Evolutionary conservation across 768 basidiomycete species (phyloP), one percentile per base, ranked within the genome.

Genomic region (Leccinum subgranulosum): DNA sequence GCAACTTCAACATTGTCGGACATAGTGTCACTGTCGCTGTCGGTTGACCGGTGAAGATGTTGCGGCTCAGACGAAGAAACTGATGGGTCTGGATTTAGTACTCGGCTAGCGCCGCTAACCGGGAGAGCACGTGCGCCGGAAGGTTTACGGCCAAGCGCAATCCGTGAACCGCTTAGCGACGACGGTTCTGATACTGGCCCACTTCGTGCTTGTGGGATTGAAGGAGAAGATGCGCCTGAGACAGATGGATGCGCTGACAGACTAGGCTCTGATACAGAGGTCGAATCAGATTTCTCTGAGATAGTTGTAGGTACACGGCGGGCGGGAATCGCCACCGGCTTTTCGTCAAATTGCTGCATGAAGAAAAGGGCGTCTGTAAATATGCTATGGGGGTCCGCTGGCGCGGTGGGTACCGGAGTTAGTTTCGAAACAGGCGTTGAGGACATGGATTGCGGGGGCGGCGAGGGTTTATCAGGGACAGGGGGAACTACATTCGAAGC

Each of bases 61-160:
- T 66, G 63, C 31, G 54, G 65, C 60, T 72, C 71, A 57, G 71
- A 71, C 73, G 77, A 73, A 71, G 78, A 70, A 76, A 68, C 64
- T 52, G 67, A 73, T 63, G 72, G 60, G 19, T 75, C 69, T 61
- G 58, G 54, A 71, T 74, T 74, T 71, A 61, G 66, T 56, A 63
- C 73, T 74, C 64, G 80, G 79, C 69, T 72, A 62, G 61, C 51
- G 49, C 68, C 66, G 63, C 49, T 56, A 58, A 53, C 54, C 4
- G 63, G 58, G 56, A 77, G 82, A 49, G 86, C 90, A 85, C 90
- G 90, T 85, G 90, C 90, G 50, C 90, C 90, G 31, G 88, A 86
- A 21, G 90, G 90, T 66, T 88, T 90, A 73, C 88, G 85, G 73
- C 86, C 85, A 49, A 73, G 52, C 17, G 60, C 61, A 50, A 67